A percentile compares a stretch with the other conserved stretches of the same genome.
phyloP scores from a whole-genome alignment of 345 rosid species.

The Eucalyptus globulus region DNA sequence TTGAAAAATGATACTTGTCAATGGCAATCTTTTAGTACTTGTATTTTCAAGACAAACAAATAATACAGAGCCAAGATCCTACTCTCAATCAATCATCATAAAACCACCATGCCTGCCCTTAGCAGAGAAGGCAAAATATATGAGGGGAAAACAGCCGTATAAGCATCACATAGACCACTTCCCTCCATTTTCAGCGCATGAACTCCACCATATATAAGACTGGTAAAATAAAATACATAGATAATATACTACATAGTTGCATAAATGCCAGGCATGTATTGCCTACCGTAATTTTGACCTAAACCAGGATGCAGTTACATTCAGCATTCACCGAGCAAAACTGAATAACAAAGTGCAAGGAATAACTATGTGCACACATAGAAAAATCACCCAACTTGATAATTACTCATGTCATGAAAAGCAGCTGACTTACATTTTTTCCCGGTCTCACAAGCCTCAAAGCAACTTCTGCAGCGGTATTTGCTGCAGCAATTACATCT shows the following conservation, averaged over 20 bases:
- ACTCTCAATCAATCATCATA: background rate
- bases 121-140: background rate
- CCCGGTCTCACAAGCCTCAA: conserved; percentile 97
- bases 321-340: background rate
- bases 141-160: background rate
- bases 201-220: background rate
- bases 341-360: background rate
- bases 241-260: background rate
- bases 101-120: background rate
- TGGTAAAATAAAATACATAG: background rate
- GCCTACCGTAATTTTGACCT: background rate
- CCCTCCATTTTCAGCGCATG: background rate
- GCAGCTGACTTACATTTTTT: conserved; percentile 48
- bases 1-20: background rate
- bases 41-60: background rate
- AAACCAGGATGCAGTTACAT: background rate
- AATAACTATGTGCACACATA: background rate
- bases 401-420: background rate
- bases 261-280: background rate
- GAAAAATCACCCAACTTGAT: background rate
- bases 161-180: background rate
- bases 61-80: background rate
- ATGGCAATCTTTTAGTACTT: background rate
- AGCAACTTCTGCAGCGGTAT: conserved; percentile 97
- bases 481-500: conserved; percentile 89